A percentile compares a stretch with the other conserved stretches of the same genome.
These are phyloP conservation scores for Zarea fungicola DNA, from an alignment of 2,329 filamentous ascomycete genomes.

Conservation along the genomic window DNA sequence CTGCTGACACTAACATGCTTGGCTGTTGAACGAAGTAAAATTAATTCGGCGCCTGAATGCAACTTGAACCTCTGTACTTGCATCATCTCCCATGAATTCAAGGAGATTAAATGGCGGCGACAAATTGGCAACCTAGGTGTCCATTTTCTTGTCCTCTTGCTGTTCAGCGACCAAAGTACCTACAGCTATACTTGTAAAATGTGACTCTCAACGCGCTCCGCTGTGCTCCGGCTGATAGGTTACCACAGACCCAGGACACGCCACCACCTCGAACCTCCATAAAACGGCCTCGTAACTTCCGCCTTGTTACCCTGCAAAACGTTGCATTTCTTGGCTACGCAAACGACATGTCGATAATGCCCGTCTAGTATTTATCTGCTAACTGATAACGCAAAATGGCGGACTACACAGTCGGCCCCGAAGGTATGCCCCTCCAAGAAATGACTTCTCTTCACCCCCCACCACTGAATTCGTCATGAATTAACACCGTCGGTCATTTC, in stretches of 20 bases:
- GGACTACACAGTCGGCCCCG: slow-evolving; percentile 30
- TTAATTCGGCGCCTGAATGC: too few species aligned
- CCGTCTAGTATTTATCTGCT: not conserved
- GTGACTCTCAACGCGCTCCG: slow-evolving; percentile 3
- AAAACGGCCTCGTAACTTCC: not conserved
- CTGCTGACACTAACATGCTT: not conserved
- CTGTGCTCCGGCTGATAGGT: not conserved
- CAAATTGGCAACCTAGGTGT: not conserved
- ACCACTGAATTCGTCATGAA: not conserved
- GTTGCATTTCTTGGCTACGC: not conserved
- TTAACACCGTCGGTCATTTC: slow-evolving; percentile 5
- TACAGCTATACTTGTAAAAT: not conserved
- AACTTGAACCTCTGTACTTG: too few species aligned
- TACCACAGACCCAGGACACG: not conserved
- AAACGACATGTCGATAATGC: slow-evolving; percentile 10
- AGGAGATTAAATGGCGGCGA: not conserved
- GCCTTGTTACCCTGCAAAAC: not conserved
- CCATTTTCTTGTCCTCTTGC: not conserved
- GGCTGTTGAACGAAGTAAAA: not conserved
- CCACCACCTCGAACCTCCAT: slow-evolving; percentile 8
- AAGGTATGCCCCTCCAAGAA: slow-evolving; percentile 25
- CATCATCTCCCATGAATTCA: not conserved
- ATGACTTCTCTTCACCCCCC: not conserved
- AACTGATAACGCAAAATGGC: slow-evolving; percentile 23
- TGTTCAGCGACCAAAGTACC: not conserved